Base-by-base conservation (phyloP, 352 stramenopile genomes). In the Phytophthora meadii region DNA sequence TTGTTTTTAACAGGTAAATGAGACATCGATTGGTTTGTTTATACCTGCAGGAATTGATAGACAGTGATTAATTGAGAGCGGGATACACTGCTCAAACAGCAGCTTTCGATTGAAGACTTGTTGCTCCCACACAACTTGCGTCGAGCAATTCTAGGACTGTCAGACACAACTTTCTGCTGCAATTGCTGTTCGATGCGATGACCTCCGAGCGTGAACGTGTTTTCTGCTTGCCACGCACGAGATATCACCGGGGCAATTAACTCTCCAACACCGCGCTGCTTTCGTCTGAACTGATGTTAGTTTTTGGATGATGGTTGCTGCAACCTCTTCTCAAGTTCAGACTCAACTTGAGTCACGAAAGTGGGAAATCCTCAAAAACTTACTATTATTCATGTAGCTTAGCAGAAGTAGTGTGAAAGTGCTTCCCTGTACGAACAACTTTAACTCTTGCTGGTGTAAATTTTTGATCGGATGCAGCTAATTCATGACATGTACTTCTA, bases 401-500 rank as follows among this genome's bases (percentile, higher is more conserved):
- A n/a, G 22, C 22, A 22, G 1, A 22, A 22, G 22, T 22, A 22
- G 22, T 22, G 22, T 19, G 19, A 19, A 19, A 19, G 19, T 19
- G 19, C 19, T 19, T 19, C 19, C 19, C 19, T 19, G 19, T 22
- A 22, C 22, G 22, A 22, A 30, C 2, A 30, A 30, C 6, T 30
- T 30, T 7, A 30, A 7, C 27, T 30, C 27, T 5, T 30, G 27
- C 27, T 30, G 27, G 6, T 30, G 30, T 36, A 36, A 36, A 36
- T 49, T 36, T 49, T 36, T 50, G 24, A 50, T 36, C 22, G 41
- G 28, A 62, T 49, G 41, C 25, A 70, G 56, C 19, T 57, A 61
- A 61, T 70, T 74, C 36, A 25, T 55, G 40, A 72, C 42, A 66
- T 65, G 66, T 61, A 66, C 9, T 36, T 68, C 45, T 68, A 63